phyloP scores from a whole-genome alignment of 108 stramenopile species.

The Skeletonema menzelii region DNA sequence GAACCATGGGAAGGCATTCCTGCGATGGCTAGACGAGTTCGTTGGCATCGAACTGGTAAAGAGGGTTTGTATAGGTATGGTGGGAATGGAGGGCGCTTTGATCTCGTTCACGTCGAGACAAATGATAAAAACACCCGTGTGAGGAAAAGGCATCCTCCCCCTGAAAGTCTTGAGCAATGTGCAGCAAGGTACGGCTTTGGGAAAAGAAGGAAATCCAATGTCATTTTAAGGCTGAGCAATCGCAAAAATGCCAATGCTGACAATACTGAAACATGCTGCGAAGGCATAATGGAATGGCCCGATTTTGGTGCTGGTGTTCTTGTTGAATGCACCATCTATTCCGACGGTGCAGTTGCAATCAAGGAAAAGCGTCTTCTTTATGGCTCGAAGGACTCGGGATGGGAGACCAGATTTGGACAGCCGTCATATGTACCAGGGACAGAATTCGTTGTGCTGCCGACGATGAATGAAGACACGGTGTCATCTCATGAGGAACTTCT shows the following conservation, averaged over 20 bases:
- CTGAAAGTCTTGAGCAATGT: constrained; percentile 81
- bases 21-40: constrained; percentile 69
- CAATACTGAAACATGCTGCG: constrained; percentile 16
- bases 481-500: constrained; percentile 67
- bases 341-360: constrained; percentile 68
- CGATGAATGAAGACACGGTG: constrained; percentile 25
- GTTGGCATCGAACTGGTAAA: constrained; percentile 80
- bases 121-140: constrained; percentile 78
- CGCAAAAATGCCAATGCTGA: constrained; percentile 3
- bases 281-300: constrained; percentile 85
- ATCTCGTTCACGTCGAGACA: constrained; percentile 79
- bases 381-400: constrained; percentile 83
- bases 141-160: constrained; percentile 65
- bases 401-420: constrained; percentile 87
- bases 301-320: constrained; percentile 81
- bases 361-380: constrained; percentile 66
- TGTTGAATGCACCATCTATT: constrained; percentile 53
- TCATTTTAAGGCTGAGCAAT: constrained; percentile 59
- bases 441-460: constrained; percentile 50
- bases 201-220: constrained; percentile 44
- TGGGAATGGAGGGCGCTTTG: constrained; percentile 88
- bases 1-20: constrained; percentile 79
- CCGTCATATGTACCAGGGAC: constrained; percentile 79
- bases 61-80: constrained; percentile 87
- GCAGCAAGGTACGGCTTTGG: constrained; percentile 88